Base-by-base conservation (phyloP, 2,329 filamentous ascomycete species). In the Pyrenochaeta sp. region DNA sequence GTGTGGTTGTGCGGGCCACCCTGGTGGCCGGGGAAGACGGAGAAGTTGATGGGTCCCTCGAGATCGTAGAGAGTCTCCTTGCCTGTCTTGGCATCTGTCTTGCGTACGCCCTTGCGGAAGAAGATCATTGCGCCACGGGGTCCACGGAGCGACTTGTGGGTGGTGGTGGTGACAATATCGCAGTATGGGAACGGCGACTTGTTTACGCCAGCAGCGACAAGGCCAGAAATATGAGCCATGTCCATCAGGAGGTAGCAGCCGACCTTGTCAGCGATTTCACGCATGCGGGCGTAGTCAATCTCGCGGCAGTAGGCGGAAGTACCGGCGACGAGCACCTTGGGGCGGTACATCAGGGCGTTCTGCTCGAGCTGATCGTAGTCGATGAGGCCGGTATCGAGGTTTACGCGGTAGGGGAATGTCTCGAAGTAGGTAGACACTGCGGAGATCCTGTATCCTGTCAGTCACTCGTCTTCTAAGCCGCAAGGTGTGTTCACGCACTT, bases 1-100 rank as follows among this genome's bases (percentile, higher is more conserved):
- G 95, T 99, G 84, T 99, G 95, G 83, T 99, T 99, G 82, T 99
- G 95, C 52, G 95, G 95, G 25, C 95, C 95, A 76, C 95, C 95
- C 79, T 99, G 95, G 81, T 99, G 95, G 55, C 95, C 95, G 15
- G 95, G 95, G 85, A 99, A 99, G 61, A 99, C 95, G 54, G 94
- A 97, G 70, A 88, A 87, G 82, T 99, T 99, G 82, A 99, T 99
- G 54, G 93, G 91, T 28, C 85, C 86, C 79, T 98, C 95, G 42
- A 99, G 90, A 73, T 97, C 90, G 81, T 97, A 99, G 76, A 91
- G 80, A 68, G 90, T 88, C 73, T 96, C 89, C 77, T 91, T 90
- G 74, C 93, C 93, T 48, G 90, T 92, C 85, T 96, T 97, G 61
- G 90, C 81, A 78, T 96, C 91, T 51, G 89, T 88, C 76, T 87